Evolutionary conservation across 2,329 filamentous ascomycete species (phyloP).

Genomic region (Verticillium albo-atrum): DNA sequence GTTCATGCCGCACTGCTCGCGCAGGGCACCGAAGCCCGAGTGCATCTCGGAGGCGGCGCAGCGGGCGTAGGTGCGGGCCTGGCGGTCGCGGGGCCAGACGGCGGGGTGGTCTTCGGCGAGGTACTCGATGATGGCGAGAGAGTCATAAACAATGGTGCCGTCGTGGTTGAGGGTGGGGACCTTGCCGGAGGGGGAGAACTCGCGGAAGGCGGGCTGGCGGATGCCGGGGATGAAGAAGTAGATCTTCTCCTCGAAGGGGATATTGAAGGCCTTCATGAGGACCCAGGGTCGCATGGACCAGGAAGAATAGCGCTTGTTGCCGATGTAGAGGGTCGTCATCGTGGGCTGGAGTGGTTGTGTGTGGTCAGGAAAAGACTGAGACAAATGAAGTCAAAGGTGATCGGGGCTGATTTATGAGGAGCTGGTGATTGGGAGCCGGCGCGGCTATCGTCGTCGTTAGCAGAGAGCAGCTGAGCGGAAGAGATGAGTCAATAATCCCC

Average conservation of each 20-base stretch:
- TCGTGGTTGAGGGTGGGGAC: conserved; percentile 35
- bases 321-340: conserved; percentile 30
- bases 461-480: background rate
- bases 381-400: background rate
- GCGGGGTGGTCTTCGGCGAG: conserved; percentile 35
- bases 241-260: conserved; percentile 37
- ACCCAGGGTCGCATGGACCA: conserved; percentile 44
- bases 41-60: conserved; percentile 43
- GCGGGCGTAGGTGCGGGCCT: conserved; percentile 37
- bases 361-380: background rate
- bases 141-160: conserved; percentile 33
- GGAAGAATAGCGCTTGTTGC: conserved; percentile 40
- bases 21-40: conserved; percentile 33
- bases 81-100: conserved; percentile 35
- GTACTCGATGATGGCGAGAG: conserved; percentile 43
- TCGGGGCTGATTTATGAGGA: background rate
- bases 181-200: conserved; percentile 35
- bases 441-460: background rate
- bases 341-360: background rate
- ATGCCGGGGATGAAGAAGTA: conserved; percentile 24
- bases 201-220: conserved; percentile 26
- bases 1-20: conserved; percentile 38
- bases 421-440: background rate
- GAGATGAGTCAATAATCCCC: conserved; percentile 4
- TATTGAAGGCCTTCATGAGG: conserved; percentile 34